Evolutionary conservation across 768 basidiomycete genomes (phyloP).

Genomic region (Tremella fuciformis): DNA sequence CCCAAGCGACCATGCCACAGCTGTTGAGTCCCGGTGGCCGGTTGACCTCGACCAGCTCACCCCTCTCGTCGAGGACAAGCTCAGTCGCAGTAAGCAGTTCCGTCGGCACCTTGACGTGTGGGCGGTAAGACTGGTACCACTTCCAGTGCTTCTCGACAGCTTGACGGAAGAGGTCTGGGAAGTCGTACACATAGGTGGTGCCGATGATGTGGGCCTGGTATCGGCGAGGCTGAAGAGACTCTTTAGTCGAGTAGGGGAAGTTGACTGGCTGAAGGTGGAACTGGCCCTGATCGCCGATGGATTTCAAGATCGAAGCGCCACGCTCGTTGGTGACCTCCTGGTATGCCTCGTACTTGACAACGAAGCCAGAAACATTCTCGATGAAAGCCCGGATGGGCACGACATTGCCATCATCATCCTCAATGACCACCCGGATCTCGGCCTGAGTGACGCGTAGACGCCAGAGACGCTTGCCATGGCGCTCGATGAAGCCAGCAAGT

Average conservation of each 20-base stretch:
- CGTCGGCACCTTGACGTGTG: slow-evolving; percentile 71
- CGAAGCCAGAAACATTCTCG: slow-evolving; percentile 97
- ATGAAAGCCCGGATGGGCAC: slow-evolving; percentile 96
- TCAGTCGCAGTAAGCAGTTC: slow-evolving; percentile 78
- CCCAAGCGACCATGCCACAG: slow-evolving; percentile 98
- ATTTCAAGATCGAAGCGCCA: slow-evolving; percentile 91
- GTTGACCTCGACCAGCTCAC: slow-evolving; percentile 83
- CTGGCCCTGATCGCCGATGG: slow-evolving; percentile 96
- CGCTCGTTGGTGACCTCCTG: slow-evolving; percentile 97
- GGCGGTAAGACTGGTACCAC: slow-evolving; percentile 59
- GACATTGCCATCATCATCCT: slow-evolving; percentile 90
- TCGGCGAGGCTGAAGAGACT: slow-evolving; percentile 95
- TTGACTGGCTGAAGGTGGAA: slow-evolving; percentile 93
- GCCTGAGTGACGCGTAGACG: slow-evolving; percentile 96
- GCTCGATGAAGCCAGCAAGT: slow-evolving; percentile 97
- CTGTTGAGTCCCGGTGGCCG: slow-evolving; percentile 89
- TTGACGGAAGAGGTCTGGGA: slow-evolving; percentile 98
- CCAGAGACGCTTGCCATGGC: slow-evolving; percentile 97
- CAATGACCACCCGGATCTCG: slow-evolving; percentile 90
- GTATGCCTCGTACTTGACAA: slow-evolving; percentile 96
- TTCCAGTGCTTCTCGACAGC: slow-evolving; percentile 91
- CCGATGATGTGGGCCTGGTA: slow-evolving; percentile 98
- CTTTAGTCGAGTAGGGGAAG: slow-evolving; percentile 91
- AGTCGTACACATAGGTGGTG: slow-evolving; percentile 98
- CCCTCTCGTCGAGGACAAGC: slow-evolving; percentile 89